Base-by-base conservation (phyloP, 2,329 filamentous ascomycete species). In the Exophiala oligosperma region DNA sequence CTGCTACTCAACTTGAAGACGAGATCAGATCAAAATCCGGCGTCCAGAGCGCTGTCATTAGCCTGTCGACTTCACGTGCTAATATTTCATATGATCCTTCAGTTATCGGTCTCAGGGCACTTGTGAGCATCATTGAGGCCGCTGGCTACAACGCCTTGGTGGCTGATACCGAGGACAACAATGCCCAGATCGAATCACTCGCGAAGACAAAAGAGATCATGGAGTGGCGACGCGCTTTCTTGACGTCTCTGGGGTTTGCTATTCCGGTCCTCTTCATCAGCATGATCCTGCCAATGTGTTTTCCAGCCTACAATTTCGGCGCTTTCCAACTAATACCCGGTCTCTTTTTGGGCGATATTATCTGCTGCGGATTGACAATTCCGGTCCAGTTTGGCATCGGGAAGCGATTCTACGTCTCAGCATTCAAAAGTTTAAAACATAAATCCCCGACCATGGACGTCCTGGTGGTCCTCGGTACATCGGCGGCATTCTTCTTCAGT, bases 341-440 rank as follows among this genome's bases (percentile, higher is more conserved):
- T 28, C 79, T 99, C 14, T 97, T 87, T 74, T 83, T 97, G 2
- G 92, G 93, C 62, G 94, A 99, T 69, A 71, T 97, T 8, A 75
- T 96, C 53, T 97, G 92, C 73, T 77, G 97, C 52, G 69, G 82
- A 56, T 84, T 99, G 50, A 97, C 94, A 9, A 85, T 96, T 67
- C 94, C 94, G 32, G 88, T 99, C 7, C 94, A 99, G 73, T 99
- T 99, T 68, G 94, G 94, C 65, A 91, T 99, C 69, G 94, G 94
- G 63, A 92, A 87, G 74, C 89, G 94, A 12, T 99, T 97, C 72
- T 99, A 99, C 72, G 73, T 88, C 58, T 94, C 91, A 26, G 92
- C 93, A n/a, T 97, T 84, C 76, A 96, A 95, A 72, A 96, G 92
- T 1, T 73, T 99, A 67, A 91, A 89, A 74, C 94, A 99, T 72